phyloP scores from a whole-genome alignment of 352 stramenopile species.

The Pythium utonaiense region DNA sequence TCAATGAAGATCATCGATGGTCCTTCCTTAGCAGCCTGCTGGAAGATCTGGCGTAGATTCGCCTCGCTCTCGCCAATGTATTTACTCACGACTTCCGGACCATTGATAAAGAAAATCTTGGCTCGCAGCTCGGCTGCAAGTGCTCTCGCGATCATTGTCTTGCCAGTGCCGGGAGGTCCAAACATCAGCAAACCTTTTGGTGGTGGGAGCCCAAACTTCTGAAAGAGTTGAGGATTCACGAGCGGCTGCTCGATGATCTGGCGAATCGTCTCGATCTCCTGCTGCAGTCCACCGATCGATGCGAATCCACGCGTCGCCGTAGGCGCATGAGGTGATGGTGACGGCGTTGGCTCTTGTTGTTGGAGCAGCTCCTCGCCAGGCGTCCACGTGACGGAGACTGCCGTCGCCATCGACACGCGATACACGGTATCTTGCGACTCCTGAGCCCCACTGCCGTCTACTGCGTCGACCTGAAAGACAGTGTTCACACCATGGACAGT shows the following conservation, averaged over 20 bases:
- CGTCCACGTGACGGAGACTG: constrained; percentile 6
- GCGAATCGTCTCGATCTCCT: constrained; percentile 95
- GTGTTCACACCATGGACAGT: constrained; percentile 56
- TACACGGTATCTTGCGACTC: constrained; percentile 5
- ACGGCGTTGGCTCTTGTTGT: not conserved
- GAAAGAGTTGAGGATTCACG: constrained; percentile 97
- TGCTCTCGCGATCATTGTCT: constrained; percentile 98
- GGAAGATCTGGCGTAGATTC: constrained; percentile 96
- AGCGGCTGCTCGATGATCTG: constrained; percentile 99
- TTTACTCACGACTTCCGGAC: constrained; percentile 99
- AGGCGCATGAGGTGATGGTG: not conserved
- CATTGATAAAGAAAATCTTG: constrained; percentile 99
- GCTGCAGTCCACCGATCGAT: constrained; percentile 85
- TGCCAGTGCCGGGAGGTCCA: constrained; percentile 96
- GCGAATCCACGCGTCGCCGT: constrained; percentile 51
- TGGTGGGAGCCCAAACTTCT: constrained; percentile 99
- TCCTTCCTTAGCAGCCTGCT: constrained; percentile 99
- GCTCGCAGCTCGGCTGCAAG: constrained; percentile 99
- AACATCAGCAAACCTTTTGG: constrained; percentile 99
- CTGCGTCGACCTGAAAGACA: constrained; percentile 39
- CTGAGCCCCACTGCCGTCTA: not conserved
- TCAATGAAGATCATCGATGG: constrained; percentile 99
- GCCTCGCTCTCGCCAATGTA: constrained; percentile 93
- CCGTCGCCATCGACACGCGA: constrained; percentile 23
- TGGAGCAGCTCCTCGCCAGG: not conserved